A percentile compares a stretch with the other conserved stretches of the same genome.
phyloP scores from a whole-genome alignment of 768 basidiomycete species.

The Coprinellus micaceus region DNA sequence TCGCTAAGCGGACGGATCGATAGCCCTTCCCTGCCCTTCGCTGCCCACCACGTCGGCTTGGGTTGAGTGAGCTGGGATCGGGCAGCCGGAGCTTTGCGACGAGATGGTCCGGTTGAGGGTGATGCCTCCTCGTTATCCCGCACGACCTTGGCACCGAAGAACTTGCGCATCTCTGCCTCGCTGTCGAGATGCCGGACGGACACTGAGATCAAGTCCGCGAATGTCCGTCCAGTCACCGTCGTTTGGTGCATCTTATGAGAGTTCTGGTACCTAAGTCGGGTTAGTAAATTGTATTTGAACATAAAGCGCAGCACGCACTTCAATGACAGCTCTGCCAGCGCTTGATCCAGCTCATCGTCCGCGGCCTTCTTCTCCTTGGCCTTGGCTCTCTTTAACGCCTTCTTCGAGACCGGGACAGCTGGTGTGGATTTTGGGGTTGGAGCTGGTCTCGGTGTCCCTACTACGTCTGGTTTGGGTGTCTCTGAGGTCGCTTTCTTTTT shows the following conservation, averaged over 20 bases:
- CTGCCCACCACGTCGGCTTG: slow-evolving; percentile 71
- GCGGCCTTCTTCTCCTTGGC: slow-evolving; percentile 64
- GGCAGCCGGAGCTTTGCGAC: slow-evolving; percentile 40
- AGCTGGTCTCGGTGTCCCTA: slow-evolving; percentile 6
- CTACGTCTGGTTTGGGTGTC: neutral
- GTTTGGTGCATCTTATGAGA: slow-evolving; percentile 37
- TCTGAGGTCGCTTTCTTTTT: slow-evolving; percentile 30
- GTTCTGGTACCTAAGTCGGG: slow-evolving; percentile 45
- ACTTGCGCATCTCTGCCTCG: slow-evolving; percentile 87
- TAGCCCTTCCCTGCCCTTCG: slow-evolving; percentile 67
- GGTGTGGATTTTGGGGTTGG: slow-evolving; percentile 11
- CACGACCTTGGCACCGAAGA: slow-evolving; percentile 91
- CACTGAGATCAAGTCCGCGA: slow-evolving; percentile 67
- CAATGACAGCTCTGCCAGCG: slow-evolving; percentile 76
- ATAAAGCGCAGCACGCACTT: slow-evolving; percentile 46
- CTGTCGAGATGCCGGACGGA: slow-evolving; percentile 79
- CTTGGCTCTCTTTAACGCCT: slow-evolving; percentile 60
- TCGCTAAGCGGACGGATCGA: slow-evolving; percentile 55
- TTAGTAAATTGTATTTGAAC: neutral
- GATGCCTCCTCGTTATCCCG: slow-evolving; percentile 47
- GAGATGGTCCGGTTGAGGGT: slow-evolving; percentile 29
- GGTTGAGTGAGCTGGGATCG: slow-evolving; percentile 78
- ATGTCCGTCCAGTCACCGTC: slow-evolving; percentile 27
- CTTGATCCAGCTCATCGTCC: slow-evolving; percentile 78
- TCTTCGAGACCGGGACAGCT: slow-evolving; percentile 39